Percentiles rank a stretch among this genome's conserved stretches.
These are phyloP conservation scores for Aspergillus sp. DNA, from an alignment of 2,329 filamentous ascomycete species.

Conservation along the genomic window DNA sequence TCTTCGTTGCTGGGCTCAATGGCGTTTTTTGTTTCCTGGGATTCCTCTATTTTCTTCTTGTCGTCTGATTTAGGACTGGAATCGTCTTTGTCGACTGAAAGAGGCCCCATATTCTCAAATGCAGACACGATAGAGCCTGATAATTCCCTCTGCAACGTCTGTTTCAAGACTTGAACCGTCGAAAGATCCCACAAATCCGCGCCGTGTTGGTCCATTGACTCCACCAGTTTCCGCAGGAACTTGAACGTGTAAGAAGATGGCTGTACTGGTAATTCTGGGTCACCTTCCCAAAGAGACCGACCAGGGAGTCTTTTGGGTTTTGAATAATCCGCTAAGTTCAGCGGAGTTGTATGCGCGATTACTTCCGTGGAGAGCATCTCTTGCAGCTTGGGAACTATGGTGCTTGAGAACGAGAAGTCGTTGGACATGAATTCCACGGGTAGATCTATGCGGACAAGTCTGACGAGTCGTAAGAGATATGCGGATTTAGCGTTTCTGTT, in stretches of 20 bases:
- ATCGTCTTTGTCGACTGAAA: not conserved
- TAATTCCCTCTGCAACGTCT: conserved; percentile 46
- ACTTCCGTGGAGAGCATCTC: conserved; percentile 50
- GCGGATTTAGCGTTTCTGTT: conserved; percentile 43
- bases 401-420: conserved; percentile 46
- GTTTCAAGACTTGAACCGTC: conserved; percentile 58
- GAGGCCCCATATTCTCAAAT: conserved; percentile 15
- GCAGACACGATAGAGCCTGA: conserved; percentile 15
- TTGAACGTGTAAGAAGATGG: conserved; percentile 67
- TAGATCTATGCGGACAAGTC: conserved; percentile 63
- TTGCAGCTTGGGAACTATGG: conserved; percentile 58
- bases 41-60: conserved; percentile 1
- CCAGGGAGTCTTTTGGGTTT: conserved; percentile 47
- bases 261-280: conserved; percentile 65
- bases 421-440: conserved; percentile 43
- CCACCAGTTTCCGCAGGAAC: conserved; percentile 58
- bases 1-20: conserved; percentile 1
- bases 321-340: conserved; percentile 38
- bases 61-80: not conserved
- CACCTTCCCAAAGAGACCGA: conserved; percentile 70
- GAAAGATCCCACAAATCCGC: conserved; percentile 72
- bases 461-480: conserved; percentile 64
- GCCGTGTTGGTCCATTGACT: conserved; percentile 61
- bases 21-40: not conserved
- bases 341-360: conserved; percentile 34